A percentile compares a stretch with the other conserved stretches of the same genome.
These are phyloP conservation scores for Blastocystis hominis DNA, from an alignment of 352 stramenopile genomes.

Conservation along the genomic window DNA sequence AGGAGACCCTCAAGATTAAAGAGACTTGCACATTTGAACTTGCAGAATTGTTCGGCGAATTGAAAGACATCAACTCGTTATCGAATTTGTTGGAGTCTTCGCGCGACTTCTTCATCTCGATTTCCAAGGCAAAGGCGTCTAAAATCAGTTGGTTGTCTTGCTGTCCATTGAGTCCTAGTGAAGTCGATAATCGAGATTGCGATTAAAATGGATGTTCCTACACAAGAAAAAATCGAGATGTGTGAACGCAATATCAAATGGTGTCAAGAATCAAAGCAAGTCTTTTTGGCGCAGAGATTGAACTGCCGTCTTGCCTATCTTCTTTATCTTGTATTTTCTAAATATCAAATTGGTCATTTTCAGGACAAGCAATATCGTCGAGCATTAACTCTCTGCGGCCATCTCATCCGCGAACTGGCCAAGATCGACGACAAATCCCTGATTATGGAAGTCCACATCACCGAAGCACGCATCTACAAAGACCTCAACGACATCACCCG, in stretches of 20 bases:
- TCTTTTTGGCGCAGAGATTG: conserved; percentile 93
- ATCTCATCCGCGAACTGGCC: conserved; percentile 88
- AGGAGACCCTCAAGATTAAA: conserved; percentile 32
- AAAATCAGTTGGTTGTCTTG: conserved; percentile 77
- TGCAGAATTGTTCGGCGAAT: conserved; percentile 49
- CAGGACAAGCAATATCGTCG: conserved; percentile 75
- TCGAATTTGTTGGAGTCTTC: conserved; percentile 25
- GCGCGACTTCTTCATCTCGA: conserved; percentile 73
- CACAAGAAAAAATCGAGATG: conserved; percentile 83
- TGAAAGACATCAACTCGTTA: conserved; percentile 46
- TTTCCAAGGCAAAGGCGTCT: conserved; percentile 92
- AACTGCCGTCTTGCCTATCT: conserved; percentile 80
- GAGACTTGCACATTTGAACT: conserved; percentile 56
- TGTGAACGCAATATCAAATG: conserved; percentile 85
- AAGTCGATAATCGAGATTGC: conserved; percentile 93
- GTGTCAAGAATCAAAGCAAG: conserved; percentile 80
- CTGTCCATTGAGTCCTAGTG: conserved; percentile 66
- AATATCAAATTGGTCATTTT: conserved; percentile 65
- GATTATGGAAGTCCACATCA: conserved; percentile 92
- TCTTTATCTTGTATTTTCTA: conserved; percentile 28
- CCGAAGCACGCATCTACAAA: conserved; percentile 92
- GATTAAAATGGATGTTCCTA: conserved; percentile 75
- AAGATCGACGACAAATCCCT: conserved; percentile 98
- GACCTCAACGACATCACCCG: conserved; percentile 90
- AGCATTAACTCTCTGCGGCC: conserved; percentile 82